Evolutionary conservation across 2,329 filamentous ascomycete species (phyloP).

Genomic region (Aspergillus sp.): DNA sequence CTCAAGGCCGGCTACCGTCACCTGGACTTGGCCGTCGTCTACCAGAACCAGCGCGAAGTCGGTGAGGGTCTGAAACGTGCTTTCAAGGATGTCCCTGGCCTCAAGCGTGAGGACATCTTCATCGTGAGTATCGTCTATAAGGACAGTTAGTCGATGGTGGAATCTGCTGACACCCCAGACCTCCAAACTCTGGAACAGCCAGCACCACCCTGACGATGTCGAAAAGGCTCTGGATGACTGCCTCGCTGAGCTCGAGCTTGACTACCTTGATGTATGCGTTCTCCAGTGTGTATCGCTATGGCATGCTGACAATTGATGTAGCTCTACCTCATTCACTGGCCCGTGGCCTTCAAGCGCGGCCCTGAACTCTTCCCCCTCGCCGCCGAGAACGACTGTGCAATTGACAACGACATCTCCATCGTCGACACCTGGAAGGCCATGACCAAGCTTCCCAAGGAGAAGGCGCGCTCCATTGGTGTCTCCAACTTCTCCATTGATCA

Average conservation of each 20-base stretch:
- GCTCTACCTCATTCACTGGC: constrained; percentile 43
- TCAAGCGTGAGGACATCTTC: constrained; percentile 37
- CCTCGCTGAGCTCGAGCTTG: constrained; percentile 46
- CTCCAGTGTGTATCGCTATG: not conserved
- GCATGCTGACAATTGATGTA: constrained; percentile 9
- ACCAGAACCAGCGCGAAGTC: constrained; percentile 34
- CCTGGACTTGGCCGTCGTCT: constrained; percentile 35
- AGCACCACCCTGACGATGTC: constrained; percentile 46
- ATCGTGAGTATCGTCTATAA: constrained; percentile 22
- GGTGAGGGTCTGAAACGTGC: constrained; percentile 29
- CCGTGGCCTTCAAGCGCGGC: constrained; percentile 34
- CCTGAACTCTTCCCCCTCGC: constrained; percentile 42
- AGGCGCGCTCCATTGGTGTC: constrained; percentile 37
- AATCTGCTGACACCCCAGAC: constrained; percentile 30
- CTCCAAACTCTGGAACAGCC: constrained; percentile 55
- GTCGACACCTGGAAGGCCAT: constrained; percentile 42
- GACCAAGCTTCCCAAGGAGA: constrained; percentile 37
- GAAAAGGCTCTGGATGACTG: constrained; percentile 45
- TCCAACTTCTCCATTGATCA: constrained; percentile 36
- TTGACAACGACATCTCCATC: constrained; percentile 40
- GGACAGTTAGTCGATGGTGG: not conserved
- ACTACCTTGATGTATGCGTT: constrained; percentile 43
- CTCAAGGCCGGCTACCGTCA: constrained; percentile 37
- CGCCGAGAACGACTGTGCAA: constrained; percentile 33
- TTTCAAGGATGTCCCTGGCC: constrained; percentile 31